Conservation (phyloP, 179 eudicot genomes). For the Silene vulgaris region DNA sequence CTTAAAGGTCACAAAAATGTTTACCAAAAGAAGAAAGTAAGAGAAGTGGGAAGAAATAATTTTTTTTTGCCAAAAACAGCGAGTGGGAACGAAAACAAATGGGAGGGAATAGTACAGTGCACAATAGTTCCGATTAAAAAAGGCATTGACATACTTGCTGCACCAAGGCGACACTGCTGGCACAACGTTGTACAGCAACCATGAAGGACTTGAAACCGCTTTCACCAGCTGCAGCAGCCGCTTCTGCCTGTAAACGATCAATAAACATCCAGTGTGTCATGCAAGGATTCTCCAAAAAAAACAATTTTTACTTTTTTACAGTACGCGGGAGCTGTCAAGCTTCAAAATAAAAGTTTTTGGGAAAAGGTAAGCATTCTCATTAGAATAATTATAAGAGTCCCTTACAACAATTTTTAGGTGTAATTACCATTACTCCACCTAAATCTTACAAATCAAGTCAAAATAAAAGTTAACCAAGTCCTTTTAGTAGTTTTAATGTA, state of each 20-base stretch:
- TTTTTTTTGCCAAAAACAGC: too few species aligned
- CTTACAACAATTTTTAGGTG: too few species aligned
- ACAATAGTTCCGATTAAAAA: conserved; percentile 11
- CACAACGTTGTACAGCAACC: conserved; percentile 98
- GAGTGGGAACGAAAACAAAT: too few species aligned
- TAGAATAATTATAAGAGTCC: too few species aligned
- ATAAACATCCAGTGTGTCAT: conserved; percentile 11
- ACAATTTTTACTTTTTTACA: background rate
- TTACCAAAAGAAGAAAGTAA: too few species aligned
- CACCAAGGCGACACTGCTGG: conserved; percentile 93
- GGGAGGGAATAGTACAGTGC: conserved; percentile 25
- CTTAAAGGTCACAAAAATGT: too few species aligned
- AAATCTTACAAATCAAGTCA: too few species aligned
- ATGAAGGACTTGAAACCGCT: conserved; percentile 96
- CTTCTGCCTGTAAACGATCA: conserved; percentile 70
- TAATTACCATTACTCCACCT: too few species aligned
- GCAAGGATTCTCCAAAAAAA: background rate
- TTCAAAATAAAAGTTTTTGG: background rate
- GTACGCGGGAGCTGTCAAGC: background rate
- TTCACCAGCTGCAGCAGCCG: conserved; percentile 99
- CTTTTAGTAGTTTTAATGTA: background rate
- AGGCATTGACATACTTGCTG: conserved; percentile 68
- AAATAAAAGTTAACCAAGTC: background rate
- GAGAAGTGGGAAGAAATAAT: too few species aligned
- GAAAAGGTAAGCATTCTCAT: too few species aligned